These are phyloP conservation scores for Moesziomyces parantarcticus DNA, from an alignment of 1,284 basidiomycete species.

Conservation along the genomic window DNA sequence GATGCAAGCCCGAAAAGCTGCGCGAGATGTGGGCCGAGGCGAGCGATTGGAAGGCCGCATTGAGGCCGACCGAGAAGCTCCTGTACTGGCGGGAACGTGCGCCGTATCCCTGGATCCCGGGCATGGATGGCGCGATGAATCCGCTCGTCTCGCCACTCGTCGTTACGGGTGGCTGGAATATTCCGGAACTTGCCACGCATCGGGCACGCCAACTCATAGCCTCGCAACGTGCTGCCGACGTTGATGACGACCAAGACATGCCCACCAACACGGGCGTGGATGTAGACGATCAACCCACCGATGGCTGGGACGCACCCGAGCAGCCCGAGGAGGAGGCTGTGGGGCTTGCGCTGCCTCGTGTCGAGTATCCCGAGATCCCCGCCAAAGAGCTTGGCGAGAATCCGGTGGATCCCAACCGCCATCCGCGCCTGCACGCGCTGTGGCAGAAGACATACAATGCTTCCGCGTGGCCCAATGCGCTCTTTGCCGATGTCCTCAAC, in stretches of 20 bases:
- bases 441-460: conserved; percentile 14
- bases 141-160: conserved; percentile 17
- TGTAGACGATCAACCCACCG: conserved; percentile 12
- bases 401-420: conserved; percentile 18
- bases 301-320: conserved; percentile 12
- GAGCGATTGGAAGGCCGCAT: conserved; percentile 9
- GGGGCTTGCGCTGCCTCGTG: not conserved
- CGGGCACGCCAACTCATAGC: conserved; percentile 1
- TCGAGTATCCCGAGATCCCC: conserved; percentile 16
- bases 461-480: conserved; percentile 4
- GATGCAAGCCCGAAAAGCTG: conserved; percentile 10
- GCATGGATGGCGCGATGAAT: conserved; percentile 7
- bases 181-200: conserved; percentile 11
- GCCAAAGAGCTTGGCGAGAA: conserved; percentile 40
- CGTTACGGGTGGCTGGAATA: conserved; percentile 22
- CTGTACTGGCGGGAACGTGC: conserved; percentile 23
- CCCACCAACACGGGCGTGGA: not conserved
- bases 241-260: not conserved
- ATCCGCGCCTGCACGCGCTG: conserved; percentile 21
- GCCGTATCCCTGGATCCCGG: conserved; percentile 30
- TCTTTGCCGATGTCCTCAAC: conserved; percentile 23
- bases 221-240: not conserved
- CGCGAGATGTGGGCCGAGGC: conserved; percentile 39
- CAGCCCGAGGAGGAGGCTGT: not conserved
- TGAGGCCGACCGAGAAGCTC: conserved; percentile 38